phyloP scores from a whole-genome alignment of 306 rosid genomes.

The Dicorynia guianensis region DNA sequence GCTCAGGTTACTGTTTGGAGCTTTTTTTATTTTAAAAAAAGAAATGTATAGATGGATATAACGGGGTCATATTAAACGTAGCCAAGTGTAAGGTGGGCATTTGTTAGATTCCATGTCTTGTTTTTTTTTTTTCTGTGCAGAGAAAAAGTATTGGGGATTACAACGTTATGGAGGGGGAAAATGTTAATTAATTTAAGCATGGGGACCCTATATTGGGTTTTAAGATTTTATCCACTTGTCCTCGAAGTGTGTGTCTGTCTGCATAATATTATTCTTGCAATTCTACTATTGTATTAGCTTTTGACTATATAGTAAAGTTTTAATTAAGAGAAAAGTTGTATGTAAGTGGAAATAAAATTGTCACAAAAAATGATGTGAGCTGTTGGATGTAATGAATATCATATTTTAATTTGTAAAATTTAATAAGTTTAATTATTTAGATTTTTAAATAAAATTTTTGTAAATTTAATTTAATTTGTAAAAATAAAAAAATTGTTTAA shows the following conservation, averaged over 20 bases:
- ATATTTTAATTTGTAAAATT: no score
- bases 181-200: conserved; percentile 10
- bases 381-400: no score
- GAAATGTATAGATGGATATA: conserved; percentile 43
- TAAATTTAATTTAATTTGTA: no score
- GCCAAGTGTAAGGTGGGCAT: conserved; percentile 45
- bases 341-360: no score
- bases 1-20: conserved; percentile 9
- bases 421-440: no score
- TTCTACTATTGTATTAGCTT: conserved; percentile 29
- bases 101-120: conserved; percentile 45
- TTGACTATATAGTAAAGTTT: neutral
- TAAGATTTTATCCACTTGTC: conserved; percentile 46
- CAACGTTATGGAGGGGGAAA: conserved; percentile 4
- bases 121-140: conserved; percentile 26
- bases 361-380: no score
- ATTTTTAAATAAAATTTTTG: no score
- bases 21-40: conserved; percentile 34
- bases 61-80: conserved; percentile 23
- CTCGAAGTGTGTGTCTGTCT: conserved; percentile 41
- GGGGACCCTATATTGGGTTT: conserved; percentile 42
- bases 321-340: no score
- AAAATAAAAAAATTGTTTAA: no score
- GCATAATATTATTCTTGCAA: conserved; percentile 19
- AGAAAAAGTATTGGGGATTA: conserved; percentile 36